Conservation (phyloP, 2,329 filamentous ascomycete genomes). For the Microsporum ferrugineum region DNA sequence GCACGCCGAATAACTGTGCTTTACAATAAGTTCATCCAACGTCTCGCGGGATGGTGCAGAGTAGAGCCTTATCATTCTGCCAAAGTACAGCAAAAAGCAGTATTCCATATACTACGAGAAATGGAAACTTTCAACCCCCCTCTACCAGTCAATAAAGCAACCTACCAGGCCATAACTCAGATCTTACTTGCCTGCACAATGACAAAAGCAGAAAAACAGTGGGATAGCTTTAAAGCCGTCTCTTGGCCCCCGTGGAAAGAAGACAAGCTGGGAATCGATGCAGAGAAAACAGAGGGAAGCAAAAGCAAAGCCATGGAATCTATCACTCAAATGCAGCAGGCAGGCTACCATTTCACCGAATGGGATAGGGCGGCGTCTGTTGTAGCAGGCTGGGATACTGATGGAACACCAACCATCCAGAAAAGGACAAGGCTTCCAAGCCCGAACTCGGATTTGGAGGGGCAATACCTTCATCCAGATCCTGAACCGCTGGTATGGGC, state of each 20-base stretch:
- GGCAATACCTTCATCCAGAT: not conserved
- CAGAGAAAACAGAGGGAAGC: constrained; percentile 45
- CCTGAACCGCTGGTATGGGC: constrained; percentile 39
- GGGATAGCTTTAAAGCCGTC: constrained; percentile 47
- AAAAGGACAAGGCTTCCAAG: constrained; percentile 37
- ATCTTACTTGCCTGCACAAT: constrained; percentile 50
- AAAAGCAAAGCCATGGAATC: constrained; percentile 46
- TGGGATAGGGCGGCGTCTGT: constrained; percentile 47
- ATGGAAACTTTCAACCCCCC: constrained; percentile 47
- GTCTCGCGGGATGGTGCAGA: constrained; percentile 40
- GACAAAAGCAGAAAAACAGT: constrained; percentile 44
- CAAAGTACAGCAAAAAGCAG: constrained; percentile 43
- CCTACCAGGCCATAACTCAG: constrained; percentile 45
- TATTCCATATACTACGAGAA: constrained; percentile 45
- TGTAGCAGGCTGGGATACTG: constrained; percentile 52
- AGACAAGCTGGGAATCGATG: constrained; percentile 49
- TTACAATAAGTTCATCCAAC: constrained; percentile 40
- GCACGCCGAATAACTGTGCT: constrained; percentile 28
- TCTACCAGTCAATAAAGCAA: constrained; percentile 44
- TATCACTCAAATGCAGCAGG: constrained; percentile 46
- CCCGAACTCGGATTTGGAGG: not conserved
- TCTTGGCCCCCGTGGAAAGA: constrained; percentile 58
- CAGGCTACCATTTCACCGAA: constrained; percentile 41
- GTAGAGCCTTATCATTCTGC: constrained; percentile 40
- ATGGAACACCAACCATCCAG: constrained; percentile 53